Evolutionary conservation across 2,329 filamentous ascomycete genomes (phyloP).

Genomic region (Fusarium brachygibbosum): DNA sequence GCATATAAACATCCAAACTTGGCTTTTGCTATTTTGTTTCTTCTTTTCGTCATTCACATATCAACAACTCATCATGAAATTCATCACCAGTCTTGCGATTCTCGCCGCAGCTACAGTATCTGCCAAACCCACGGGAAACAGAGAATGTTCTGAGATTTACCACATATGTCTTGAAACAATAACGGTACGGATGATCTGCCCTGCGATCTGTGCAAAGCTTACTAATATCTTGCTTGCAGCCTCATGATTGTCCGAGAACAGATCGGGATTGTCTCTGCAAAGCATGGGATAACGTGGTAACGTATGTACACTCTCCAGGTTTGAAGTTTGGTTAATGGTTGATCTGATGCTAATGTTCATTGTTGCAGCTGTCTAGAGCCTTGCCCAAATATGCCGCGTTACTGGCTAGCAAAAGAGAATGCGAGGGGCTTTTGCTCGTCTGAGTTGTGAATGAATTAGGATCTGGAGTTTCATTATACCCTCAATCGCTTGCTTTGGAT

Average conservation of each 20-base stretch:
- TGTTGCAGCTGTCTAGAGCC: neutral
- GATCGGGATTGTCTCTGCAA: conserved; percentile 16
- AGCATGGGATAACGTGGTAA: conserved; percentile 16
- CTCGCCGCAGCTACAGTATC: neutral
- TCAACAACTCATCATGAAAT: neutral
- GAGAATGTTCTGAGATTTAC: conserved; percentile 14
- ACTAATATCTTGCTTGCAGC: conserved; percentile 2
- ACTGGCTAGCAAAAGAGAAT: conserved; percentile 23
- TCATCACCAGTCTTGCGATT: neutral
- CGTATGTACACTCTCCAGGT: neutral
- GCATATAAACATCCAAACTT: conserved; percentile 1
- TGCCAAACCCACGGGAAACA: neutral
- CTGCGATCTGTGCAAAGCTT: neutral
- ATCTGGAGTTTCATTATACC: neutral
- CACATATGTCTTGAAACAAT: conserved; percentile 19
- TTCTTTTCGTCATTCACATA: neutral
- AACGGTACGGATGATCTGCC: neutral
- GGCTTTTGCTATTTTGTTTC: rapidly evolving
- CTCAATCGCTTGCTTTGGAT: too few relatives aligned
- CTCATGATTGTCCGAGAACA: conserved; percentile 1
- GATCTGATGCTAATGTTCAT: rapidly evolving
- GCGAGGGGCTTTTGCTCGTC: conserved; percentile 14
- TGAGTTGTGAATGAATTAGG: neutral
- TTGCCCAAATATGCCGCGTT: conserved; percentile 2
- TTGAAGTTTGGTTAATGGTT: rapidly evolving